Conservation (phyloP, 305 asterid genomes). For the Fraxinus baroniana region DNA sequence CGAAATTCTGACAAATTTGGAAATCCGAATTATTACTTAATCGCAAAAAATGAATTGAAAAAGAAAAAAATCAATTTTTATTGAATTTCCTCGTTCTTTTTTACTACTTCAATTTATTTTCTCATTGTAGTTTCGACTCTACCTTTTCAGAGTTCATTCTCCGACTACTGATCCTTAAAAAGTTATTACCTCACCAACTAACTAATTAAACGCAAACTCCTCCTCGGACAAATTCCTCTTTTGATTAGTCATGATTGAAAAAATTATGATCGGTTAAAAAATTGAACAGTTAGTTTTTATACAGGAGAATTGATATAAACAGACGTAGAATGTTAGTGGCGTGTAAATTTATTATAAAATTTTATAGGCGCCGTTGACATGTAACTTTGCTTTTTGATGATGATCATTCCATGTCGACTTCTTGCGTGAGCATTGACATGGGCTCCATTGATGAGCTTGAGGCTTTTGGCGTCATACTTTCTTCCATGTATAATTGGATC, state of each 20-base stretch:
- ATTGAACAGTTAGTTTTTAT: neutral
- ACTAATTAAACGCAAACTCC: neutral
- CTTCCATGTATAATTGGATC: neutral
- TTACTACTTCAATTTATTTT: neutral
- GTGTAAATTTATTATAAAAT: neutral
- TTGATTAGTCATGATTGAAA: too few relatives aligned
- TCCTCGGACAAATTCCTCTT: neutral
- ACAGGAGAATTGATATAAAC: neutral
- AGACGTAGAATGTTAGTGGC: neutral
- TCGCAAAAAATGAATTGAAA: too few relatives aligned
- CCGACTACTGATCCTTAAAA: neutral
- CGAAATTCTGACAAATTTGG: neutral
- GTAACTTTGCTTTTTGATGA: neutral
- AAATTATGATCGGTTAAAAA: neutral
- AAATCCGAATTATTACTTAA: neutral
- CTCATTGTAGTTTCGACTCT: neutral
- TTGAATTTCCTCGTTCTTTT: too few relatives aligned
- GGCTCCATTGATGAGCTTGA: neutral
- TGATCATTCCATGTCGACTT: neutral
- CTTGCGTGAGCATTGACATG: neutral
- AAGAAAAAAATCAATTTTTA: neutral
- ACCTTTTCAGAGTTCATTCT: neutral
- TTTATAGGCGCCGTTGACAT: neutral
- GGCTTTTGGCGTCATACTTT: neutral
- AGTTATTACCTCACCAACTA: neutral